Evolutionary conservation across 805 yeast species (phyloP).

Genomic region (Metschnikowia koreensis): DNA sequence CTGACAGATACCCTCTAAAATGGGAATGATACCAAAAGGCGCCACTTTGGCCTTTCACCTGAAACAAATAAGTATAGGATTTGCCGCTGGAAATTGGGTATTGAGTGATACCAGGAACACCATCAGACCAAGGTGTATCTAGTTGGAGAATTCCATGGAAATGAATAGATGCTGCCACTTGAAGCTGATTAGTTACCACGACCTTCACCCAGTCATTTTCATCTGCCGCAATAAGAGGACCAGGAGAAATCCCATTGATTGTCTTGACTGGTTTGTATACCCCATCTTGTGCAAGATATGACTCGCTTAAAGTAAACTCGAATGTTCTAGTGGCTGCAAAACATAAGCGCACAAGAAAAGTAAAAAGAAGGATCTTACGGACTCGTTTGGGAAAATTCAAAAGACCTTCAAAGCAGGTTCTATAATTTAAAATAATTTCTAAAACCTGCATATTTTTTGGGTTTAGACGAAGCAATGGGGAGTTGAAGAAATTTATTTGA

Average conservation of each 20-base stretch:
- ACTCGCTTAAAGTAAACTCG: slow-evolving; percentile 11
- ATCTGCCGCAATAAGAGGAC: slow-evolving; percentile 42
- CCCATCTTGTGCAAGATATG: slow-evolving; percentile 31
- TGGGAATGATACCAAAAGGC: slow-evolving; percentile 60
- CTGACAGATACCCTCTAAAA: slow-evolving; percentile 43
- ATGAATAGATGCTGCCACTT: slow-evolving; percentile 45
- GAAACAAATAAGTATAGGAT: slow-evolving; percentile 42
- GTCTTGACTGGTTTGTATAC: slow-evolving; percentile 30
- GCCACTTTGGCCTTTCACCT: slow-evolving; percentile 41
- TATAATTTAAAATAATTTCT: too few species aligned
- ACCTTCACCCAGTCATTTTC: slow-evolving; percentile 36
- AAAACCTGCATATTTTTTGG: too few species aligned
- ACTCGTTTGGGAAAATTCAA: not conserved
- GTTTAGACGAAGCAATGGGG: too few species aligned
- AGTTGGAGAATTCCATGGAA: slow-evolving; percentile 52
- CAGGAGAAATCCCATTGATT: slow-evolving; percentile 49
- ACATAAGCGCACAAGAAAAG: not conserved
- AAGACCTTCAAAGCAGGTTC: too few species aligned
- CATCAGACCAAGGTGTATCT: slow-evolving; percentile 49
- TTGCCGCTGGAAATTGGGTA: slow-evolving; percentile 47
- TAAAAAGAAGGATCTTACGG: not conserved
- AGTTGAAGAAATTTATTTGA: too few species aligned
- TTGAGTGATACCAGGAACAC: slow-evolving; percentile 50
- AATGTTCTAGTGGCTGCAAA: not conserved
- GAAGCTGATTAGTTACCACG: slow-evolving; percentile 36